Conservation (phyloP, 2,329 filamentous ascomycete species). For the Xylariaceae sp. region DNA sequence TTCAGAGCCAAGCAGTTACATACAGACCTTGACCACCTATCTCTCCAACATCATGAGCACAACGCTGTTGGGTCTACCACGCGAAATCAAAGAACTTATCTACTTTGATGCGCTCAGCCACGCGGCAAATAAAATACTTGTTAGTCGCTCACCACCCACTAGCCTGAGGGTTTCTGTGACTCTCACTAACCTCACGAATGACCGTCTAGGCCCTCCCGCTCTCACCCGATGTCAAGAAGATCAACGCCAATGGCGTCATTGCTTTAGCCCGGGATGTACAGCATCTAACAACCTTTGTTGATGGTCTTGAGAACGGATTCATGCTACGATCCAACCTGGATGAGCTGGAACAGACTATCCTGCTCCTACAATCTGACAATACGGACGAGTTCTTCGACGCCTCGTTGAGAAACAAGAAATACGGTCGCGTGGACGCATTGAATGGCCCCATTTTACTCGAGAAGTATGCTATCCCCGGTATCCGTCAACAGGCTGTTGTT, state of each 20-base stretch:
- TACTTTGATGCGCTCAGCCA: slow-evolving; percentile 96
- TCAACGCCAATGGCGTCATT: slow-evolving; percentile 79
- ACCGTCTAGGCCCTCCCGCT: slow-evolving; percentile 60
- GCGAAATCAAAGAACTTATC: slow-evolving; percentile 94
- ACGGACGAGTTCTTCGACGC: slow-evolving; percentile 97
- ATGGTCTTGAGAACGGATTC: slow-evolving; percentile 74
- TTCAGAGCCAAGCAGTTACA: slow-evolving; percentile 80
- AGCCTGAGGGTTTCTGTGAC: too few relatives aligned
- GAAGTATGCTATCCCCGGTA: slow-evolving; percentile 54
- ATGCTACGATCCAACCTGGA: slow-evolving; percentile 85
- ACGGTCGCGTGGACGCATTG: slow-evolving; percentile 83
- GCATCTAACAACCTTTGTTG: slow-evolving; percentile 81
- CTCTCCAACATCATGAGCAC: slow-evolving; percentile 95
- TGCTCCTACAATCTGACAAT: slow-evolving; percentile 80
- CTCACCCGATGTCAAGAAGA: slow-evolving; percentile 71
- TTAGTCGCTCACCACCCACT: slow-evolving; percentile 34
- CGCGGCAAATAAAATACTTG: slow-evolving; percentile 78
- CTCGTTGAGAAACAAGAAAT: slow-evolving; percentile 83
- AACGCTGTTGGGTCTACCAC: slow-evolving; percentile 84
- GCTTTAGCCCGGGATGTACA: slow-evolving; percentile 77
- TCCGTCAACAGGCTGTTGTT: not conserved
- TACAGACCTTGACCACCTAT: slow-evolving; percentile 90
- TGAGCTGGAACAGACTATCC: slow-evolving; percentile 87
- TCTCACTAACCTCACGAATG: not conserved
- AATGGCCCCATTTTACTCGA: slow-evolving; percentile 87